Evolutionary conservation across 305 asterid species (phyloP), one percentile per base, ranked within the genome.

Genomic region (Stenogyne calaminthoides): DNA sequence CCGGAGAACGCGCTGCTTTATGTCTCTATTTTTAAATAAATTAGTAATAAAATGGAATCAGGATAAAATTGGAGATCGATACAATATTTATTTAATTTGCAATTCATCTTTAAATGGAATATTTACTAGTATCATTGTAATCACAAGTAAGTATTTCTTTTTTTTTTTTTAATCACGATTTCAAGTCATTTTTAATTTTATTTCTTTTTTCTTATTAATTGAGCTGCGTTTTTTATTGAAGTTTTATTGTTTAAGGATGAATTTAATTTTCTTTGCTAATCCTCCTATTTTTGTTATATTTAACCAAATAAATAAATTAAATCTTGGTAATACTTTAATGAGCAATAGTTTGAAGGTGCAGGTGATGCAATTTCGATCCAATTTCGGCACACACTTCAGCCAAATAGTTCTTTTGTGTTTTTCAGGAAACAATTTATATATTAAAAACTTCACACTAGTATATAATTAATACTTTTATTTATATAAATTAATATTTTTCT

Each of bases 1-100:
- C 91, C 93, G 86, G 77, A 84, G 82, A 84, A 84, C 81, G 68
- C 87, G 90, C 89, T 83, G 76, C 91, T 86, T 89, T 89, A 78
- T 81, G 86, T 86, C 87, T 62, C 84, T 60, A 59, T 76, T 81
- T 36, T 14, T 2, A 18, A 46, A 22, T 14, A 20, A 19, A 46
- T 46, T 46, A 44, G 0, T 25, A 59, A 14, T 44, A 65, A 20
- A 65, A 46, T 44, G 5, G 52, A 63, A 63, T 63, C 68, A 63
- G 19, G 9, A 34, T 61, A 9, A 7, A 61, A n/a, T n/a, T 2
- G 6, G 15, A 44, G 5, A 44, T 44, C 6, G 7, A 39, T 39
- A 7, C 0, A 44, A 12, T 44, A 12, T 3, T 25, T 25, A 44
- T 44, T 44, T 40, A 1, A 40, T 40, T 44, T 44, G 52, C 52